Evolutionary conservation across 805 yeast genomes (phyloP).

Genomic region (Cyberlindnera xylosilytica): DNA sequence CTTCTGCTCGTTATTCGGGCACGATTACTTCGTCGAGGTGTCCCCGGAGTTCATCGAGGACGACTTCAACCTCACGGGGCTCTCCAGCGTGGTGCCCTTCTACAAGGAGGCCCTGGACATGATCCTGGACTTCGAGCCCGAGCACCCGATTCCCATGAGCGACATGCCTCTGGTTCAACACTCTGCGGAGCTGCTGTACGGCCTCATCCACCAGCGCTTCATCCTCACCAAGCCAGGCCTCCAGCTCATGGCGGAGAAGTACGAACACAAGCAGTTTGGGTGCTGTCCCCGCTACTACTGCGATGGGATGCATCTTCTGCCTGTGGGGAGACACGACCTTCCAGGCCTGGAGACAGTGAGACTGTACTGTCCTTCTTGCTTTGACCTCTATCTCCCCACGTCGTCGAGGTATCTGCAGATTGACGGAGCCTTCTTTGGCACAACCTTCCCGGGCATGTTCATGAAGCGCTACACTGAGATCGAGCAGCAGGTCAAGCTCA

Average conservation of each 20-base stretch:
- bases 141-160: conserved; percentile 52
- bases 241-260: conserved; percentile 90
- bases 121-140: conserved; percentile 74
- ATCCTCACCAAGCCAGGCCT: conserved; percentile 87
- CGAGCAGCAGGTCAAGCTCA: conserved; percentile 67
- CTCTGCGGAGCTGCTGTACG: conserved; percentile 89
- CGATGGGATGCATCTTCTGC: conserved; percentile 85
- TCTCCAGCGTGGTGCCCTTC: conserved; percentile 80
- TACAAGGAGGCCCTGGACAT: conserved; percentile 90
- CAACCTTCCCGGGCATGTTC: conserved; percentile 91
- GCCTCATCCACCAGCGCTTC: conserved; percentile 90
- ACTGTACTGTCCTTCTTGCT: conserved; percentile 91
- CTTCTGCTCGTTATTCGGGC: conserved; percentile 51
- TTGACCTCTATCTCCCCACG: conserved; percentile 85
- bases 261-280: conserved; percentile 86
- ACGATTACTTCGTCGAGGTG: conserved; percentile 90
- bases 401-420: conserved; percentile 82
- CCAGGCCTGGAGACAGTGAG: conserved; percentile 92
- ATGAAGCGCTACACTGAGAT: conserved; percentile 90
- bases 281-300: conserved; percentile 87
- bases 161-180: conserved; percentile 78
- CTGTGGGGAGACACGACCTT: conserved; percentile 86
- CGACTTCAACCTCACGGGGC: conserved; percentile 92
- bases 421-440: conserved; percentile 97
- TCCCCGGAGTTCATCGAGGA: conserved; percentile 92